phyloP scores from a whole-genome alignment of 169 alveolate species.

The Babesia ovis region DNA sequence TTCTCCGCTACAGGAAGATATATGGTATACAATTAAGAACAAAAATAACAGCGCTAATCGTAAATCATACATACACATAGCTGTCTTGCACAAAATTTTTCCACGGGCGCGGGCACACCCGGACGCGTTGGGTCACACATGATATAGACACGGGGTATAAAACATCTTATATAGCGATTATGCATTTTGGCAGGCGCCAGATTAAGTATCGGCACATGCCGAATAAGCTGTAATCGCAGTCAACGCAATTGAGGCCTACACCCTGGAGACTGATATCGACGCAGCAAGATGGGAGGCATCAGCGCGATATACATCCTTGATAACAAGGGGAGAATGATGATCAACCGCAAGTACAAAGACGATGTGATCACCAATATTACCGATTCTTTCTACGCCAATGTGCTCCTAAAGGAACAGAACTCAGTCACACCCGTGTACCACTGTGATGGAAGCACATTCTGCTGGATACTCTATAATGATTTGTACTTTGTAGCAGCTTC shows the following conservation, averaged over 20 bases:
- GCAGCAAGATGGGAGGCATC: slow-evolving; percentile 82
- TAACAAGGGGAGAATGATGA: slow-evolving; percentile 88
- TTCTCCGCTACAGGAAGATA: slow-evolving; percentile 98
- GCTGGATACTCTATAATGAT: slow-evolving; percentile 96
- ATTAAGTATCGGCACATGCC: slow-evolving; percentile 12
- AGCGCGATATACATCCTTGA: slow-evolving; percentile 91
- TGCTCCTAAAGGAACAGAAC: slow-evolving; percentile 93
- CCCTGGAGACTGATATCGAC: not conserved
- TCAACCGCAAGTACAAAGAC: slow-evolving; percentile 88
- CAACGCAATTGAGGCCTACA: not conserved
- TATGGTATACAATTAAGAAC: slow-evolving; percentile 95
- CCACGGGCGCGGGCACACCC: not conserved
- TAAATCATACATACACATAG: not conserved
- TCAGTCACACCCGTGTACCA: slow-evolving; percentile 92
- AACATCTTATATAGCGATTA: no score
- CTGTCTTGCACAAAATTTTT: not conserved
- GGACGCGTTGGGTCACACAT: slow-evolving; percentile 32
- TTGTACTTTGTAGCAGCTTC: slow-evolving; percentile 87
- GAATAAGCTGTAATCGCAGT: not conserved
- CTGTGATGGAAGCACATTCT: slow-evolving; percentile 92
- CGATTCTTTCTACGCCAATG: slow-evolving; percentile 87
- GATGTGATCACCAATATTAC: slow-evolving; percentile 75
- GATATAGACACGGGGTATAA: not conserved
- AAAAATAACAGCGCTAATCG: not conserved
- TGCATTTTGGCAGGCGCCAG: no score